A percentile compares a stretch with the other conserved stretches of the same genome.
Conservation (phyloP, 164 flowering plant genomes). For the Chimonanthus praecox region DNA sequence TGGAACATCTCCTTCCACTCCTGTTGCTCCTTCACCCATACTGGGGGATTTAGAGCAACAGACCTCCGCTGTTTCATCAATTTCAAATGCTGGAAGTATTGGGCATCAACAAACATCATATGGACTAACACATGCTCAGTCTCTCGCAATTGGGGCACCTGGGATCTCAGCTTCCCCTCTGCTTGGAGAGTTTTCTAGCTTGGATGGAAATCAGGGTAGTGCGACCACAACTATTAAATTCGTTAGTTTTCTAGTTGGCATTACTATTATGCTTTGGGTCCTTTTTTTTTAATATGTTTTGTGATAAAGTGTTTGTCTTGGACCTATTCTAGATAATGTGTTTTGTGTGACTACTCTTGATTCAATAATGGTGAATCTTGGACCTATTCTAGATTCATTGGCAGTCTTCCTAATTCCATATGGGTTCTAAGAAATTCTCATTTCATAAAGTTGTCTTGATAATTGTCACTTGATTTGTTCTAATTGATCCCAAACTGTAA, state of each 20-base stretch:
- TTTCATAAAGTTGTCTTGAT: no score
- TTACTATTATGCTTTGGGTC: not conserved
- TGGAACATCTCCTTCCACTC: slow-evolving; percentile 80
- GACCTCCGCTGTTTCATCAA: slow-evolving; percentile 40
- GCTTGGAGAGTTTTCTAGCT: slow-evolving; percentile 61
- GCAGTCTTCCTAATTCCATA: no score
- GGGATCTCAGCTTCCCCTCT: slow-evolving; percentile 93
- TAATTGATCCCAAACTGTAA: no score
- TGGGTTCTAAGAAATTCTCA: no score
- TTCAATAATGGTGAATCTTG: no score
- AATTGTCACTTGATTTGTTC: no score
- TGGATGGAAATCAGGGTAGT: slow-evolving; percentile 54
- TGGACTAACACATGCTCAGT: slow-evolving; percentile 32
- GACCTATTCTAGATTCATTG: no score
- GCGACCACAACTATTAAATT: slow-evolving; percentile 43
- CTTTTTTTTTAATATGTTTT: not conserved
- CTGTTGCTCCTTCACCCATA: slow-evolving; percentile 78
- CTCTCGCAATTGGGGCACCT: slow-evolving; percentile 83
- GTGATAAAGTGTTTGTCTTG: no score
- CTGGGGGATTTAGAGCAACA: slow-evolving; percentile 75
- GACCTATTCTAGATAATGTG: no score
- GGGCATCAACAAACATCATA: slow-evolving; percentile 43
- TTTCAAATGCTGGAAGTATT: slow-evolving; percentile 55
- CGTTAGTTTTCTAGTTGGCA: slow-evolving; percentile 36
- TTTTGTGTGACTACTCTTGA: no score